These are phyloP conservation scores for Citrus sp. DNA, from an alignment of 345 rosid genomes.

Conservation along the genomic window DNA sequence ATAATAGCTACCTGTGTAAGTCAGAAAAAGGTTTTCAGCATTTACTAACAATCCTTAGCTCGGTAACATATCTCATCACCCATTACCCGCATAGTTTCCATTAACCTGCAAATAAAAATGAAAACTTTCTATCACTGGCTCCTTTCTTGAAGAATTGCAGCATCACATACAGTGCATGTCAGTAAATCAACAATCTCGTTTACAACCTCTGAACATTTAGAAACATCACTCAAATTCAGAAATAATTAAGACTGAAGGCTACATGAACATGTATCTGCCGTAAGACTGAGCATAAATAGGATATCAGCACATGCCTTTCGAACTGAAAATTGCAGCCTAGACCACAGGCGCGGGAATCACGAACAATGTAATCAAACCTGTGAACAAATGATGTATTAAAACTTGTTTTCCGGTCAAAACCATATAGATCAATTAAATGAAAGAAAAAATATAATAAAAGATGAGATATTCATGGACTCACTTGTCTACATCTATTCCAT, in stretches of 20 bases:
- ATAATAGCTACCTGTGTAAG: not conserved
- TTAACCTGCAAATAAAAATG: slow-evolving; percentile 40
- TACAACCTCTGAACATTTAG: not conserved
- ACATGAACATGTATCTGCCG: not conserved
- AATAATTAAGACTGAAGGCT: not conserved
- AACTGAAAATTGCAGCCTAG: slow-evolving; percentile 61
- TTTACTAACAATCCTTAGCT: slow-evolving; percentile 63
- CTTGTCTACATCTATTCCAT: slow-evolving; percentile 77
- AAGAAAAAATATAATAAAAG: not conserved
- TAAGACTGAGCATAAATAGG: not conserved
- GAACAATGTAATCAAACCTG: slow-evolving; percentile 70
- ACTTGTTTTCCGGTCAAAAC: not conserved
- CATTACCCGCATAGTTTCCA: slow-evolving; percentile 66
- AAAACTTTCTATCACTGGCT: not conserved
- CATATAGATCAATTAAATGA: not conserved
- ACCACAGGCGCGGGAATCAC: slow-evolving; percentile 69
- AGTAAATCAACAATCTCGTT: not conserved
- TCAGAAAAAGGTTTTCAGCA: not conserved
- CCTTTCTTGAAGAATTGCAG: not conserved
- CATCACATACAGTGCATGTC: not conserved
- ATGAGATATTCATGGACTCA: slow-evolving; percentile 18
- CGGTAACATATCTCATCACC: slow-evolving; percentile 71
- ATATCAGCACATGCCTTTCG: slow-evolving; percentile 36
- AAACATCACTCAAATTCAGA: not conserved
- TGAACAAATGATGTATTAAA: not conserved